Base-by-base conservation (phyloP, 164 flowering plant species). In the Stephania japonica region DNA sequence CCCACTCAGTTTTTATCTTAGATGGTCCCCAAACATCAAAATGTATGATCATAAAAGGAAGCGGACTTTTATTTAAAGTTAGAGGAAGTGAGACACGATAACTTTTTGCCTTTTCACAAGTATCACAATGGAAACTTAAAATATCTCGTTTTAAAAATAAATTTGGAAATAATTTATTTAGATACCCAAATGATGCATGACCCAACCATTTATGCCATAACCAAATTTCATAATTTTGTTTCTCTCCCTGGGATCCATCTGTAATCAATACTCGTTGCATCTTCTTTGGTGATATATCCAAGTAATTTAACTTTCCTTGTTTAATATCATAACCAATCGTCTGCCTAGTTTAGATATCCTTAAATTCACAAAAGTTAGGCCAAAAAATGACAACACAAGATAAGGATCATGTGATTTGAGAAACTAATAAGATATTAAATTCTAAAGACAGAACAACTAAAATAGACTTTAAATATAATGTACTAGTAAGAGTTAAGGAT, bases 271-370 rank as follows among this genome's bases (percentile, higher is more conserved):
- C n/a, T n/a, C n/a, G n/a, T n/a, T n/a, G n/a, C n/a, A n/a, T n/a
- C n/a, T n/a, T n/a, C n/a, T n/a, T n/a, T n/a, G n/a, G n/a, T n/a
- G n/a, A 7, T 21, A 72, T 4, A 56, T 62, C 75, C 59, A 68
- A 43, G 70, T 42, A 68, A 19, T 42, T 42, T 5, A 43, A n/a
- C 69, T 67, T 67, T n/a, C 47, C 44, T 25, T 23, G 73, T 50
- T n/a, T 71, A 71, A 71, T 18, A 71, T 67, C 73, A 71, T n/a
- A 71, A 59, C 73, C 73, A 71, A 71, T 71, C 67, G 44, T 71
- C 56, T 71, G 50, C 25, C 27, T 59, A 23, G 66, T 71, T 71
- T 21, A 18, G 25, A 71, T 69, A 49, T 44, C 71, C 56, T 69
- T 42, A 69, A 69, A 69, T 24, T 19, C 71, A 69, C 71, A 69